These are phyloP conservation scores for Crepidotus variabilis DNA, from an alignment of 768 basidiomycete species.

Conservation along the genomic window DNA sequence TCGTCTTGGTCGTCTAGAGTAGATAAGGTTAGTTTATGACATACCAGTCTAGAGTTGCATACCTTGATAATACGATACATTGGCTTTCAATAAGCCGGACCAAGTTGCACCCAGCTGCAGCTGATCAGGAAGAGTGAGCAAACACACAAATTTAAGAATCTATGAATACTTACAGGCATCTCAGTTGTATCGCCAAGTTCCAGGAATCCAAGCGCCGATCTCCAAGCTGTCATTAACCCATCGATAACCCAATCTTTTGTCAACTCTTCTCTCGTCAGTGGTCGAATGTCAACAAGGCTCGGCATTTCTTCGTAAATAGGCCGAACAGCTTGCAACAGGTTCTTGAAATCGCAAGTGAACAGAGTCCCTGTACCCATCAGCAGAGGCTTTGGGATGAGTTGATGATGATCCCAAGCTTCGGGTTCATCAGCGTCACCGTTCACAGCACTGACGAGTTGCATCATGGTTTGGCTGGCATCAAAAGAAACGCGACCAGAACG, in stretches of 20 bases:
- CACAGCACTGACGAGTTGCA: slow-evolving; percentile 28
- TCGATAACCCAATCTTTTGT: slow-evolving; percentile 48
- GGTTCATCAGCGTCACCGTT: slow-evolving; percentile 19
- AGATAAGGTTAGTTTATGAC: not conserved
- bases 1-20: slow-evolving; percentile 41
- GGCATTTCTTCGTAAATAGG: slow-evolving; percentile 53
- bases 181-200: slow-evolving; percentile 40
- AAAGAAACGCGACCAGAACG: slow-evolving; percentile 47
- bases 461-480: slow-evolving; percentile 53
- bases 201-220: slow-evolving; percentile 36
- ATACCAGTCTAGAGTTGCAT: no score
- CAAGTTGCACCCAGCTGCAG: slow-evolving; percentile 44
- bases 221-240: slow-evolving; percentile 53
- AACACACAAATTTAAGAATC: not conserved
- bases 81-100: slow-evolving; percentile 51
- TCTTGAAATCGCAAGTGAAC: slow-evolving; percentile 22
- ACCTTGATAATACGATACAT: slow-evolving; percentile 21
- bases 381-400: slow-evolving; percentile 19
- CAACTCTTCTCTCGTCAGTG: slow-evolving; percentile 58
- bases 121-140: slow-evolving; percentile 1
- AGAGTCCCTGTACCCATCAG: slow-evolving; percentile 22
- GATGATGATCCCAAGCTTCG: slow-evolving; percentile 37
- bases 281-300: slow-evolving; percentile 47
- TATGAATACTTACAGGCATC: slow-evolving; percentile 48
- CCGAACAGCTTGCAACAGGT: slow-evolving; percentile 43